Evolutionary conservation across 345 rosid species (phyloP).

Genomic region (Chamaenerion angustifolium): DNA sequence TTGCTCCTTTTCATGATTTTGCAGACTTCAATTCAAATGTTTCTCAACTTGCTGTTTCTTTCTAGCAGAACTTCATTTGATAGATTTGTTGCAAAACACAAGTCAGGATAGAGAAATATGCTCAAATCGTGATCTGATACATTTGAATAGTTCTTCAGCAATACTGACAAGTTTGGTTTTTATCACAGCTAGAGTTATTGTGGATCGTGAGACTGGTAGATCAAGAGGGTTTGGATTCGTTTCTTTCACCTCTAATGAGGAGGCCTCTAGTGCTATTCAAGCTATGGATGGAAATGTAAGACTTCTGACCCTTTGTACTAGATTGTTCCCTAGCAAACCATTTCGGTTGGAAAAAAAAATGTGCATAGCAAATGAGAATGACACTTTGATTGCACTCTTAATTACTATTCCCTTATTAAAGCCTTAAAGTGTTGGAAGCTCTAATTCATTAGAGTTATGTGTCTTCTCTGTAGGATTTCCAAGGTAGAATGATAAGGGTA

Average conservation of each 20-base stretch:
- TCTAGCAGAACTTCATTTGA: too few species aligned
- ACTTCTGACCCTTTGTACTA: neutral
- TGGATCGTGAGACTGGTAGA: constrained; percentile 79
- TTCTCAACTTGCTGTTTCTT: too few species aligned
- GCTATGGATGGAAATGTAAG: constrained; percentile 81
- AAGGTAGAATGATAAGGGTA: neutral
- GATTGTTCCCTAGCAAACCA: too few species aligned
- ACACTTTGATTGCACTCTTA: neutral
- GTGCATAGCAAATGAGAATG: too few species aligned
- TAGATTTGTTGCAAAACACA: neutral
- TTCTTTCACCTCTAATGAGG: constrained; percentile 44
- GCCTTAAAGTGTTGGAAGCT: too few species aligned
- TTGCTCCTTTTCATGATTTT: neutral
- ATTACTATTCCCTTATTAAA: neutral
- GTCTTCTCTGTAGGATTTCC: neutral
- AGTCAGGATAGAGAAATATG: neutral
- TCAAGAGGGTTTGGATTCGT: constrained; percentile 87
- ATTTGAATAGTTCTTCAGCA: neutral
- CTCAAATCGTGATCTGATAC: neutral
- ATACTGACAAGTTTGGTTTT: constrained; percentile 4
- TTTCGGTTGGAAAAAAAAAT: too few species aligned
- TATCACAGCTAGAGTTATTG: constrained; percentile 53
- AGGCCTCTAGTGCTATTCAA: constrained; percentile 69
- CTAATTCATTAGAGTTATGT: neutral
- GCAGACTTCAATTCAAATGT: too few species aligned